A percentile compares a stretch with the other conserved stretches of the same genome.
phyloP scores from a whole-genome alignment of 192 early-diverging fungal genomes.

The Blastocladiella britannica region DNA sequence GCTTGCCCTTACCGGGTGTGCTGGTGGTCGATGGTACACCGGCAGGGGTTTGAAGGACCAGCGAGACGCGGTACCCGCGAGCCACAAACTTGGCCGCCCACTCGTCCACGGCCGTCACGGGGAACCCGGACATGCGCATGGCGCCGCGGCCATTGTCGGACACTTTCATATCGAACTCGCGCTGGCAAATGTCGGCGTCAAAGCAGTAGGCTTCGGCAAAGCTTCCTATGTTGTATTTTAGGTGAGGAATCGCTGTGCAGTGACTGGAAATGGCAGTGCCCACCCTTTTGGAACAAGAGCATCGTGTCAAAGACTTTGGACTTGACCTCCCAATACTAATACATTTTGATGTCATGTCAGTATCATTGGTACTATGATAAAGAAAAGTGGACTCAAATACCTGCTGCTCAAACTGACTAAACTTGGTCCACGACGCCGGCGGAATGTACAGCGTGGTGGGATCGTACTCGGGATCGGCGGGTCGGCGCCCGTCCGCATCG shows the following conservation, averaged over 20 bases:
- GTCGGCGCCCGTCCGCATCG: conserved; percentile 49
- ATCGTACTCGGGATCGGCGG: conserved; percentile 67
- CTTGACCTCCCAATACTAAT: conserved; percentile 41
- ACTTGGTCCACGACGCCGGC: conserved; percentile 47
- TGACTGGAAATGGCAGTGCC: not conserved
- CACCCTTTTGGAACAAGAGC: not conserved
- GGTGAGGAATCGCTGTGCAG: not conserved
- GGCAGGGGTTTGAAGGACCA: conserved; percentile 96
- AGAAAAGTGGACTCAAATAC: conserved; percentile 35
- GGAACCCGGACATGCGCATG: conserved; percentile 98
- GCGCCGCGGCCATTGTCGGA: conserved; percentile 67
- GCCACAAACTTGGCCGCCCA: conserved; percentile 94
- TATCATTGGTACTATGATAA: not conserved
- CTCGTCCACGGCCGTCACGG: conserved; percentile 77
- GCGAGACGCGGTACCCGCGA: conserved; percentile 85
- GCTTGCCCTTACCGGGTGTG: too few relatives aligned
- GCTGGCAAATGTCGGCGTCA: conserved; percentile 90
- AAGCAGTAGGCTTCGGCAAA: conserved; percentile 81
- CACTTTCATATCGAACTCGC: conserved; percentile 86
- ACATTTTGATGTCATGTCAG: not conserved
- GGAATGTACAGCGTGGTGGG: conserved; percentile 77
- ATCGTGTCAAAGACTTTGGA: conserved; percentile 48
- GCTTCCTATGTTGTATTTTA: not conserved
- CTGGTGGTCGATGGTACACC: too few relatives aligned
- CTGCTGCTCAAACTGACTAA: conserved; percentile 91